A percentile compares a stretch with the other conserved stretches of the same genome.
These are phyloP conservation scores for Gynochthodes officinalis DNA, from an alignment of 257 asterid species.

Conservation along the genomic window DNA sequence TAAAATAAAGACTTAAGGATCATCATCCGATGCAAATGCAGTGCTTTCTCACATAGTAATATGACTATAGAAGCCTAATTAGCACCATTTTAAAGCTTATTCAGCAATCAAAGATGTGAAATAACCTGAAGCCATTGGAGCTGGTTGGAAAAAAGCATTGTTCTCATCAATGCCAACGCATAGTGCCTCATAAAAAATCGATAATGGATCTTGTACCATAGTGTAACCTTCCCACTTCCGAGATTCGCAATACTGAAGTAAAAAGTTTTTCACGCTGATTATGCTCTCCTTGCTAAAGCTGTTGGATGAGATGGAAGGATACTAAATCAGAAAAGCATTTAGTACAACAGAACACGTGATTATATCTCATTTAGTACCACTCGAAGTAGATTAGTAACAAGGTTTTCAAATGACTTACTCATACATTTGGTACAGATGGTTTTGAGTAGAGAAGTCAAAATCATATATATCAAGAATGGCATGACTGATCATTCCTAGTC, in stretches of 20 bases:
- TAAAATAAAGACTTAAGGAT: too few species aligned
- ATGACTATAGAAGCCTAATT: too few species aligned
- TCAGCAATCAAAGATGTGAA: not conserved
- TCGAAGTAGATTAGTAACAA: not conserved
- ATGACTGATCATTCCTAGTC: constrained; percentile 53
- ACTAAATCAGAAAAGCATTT: too few species aligned
- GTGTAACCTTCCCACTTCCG: constrained; percentile 49
- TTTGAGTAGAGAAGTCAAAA: constrained; percentile 22
- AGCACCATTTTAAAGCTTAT: too few species aligned
- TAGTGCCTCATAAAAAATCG: constrained; percentile 46
- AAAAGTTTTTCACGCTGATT: constrained; percentile 48
- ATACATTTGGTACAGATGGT: constrained; percentile 41
- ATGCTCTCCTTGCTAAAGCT: constrained; percentile 55
- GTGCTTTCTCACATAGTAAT: too few species aligned
- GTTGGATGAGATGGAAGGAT: too few species aligned
- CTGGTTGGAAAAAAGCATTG: constrained; percentile 24
- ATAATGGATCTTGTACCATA: constrained; percentile 54
- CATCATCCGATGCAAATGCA: too few species aligned
- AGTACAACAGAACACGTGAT: too few species aligned
- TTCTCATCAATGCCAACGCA: constrained; percentile 39
- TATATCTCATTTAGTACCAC: too few species aligned
- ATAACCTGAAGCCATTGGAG: constrained; percentile 35
- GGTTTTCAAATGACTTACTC: constrained; percentile 45
- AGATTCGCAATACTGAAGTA: constrained; percentile 49
- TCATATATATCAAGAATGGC: constrained; percentile 48